phyloP scores from a whole-genome alignment of 2,329 filamentous ascomycete species.

The Ophiostoma australiae region DNA sequence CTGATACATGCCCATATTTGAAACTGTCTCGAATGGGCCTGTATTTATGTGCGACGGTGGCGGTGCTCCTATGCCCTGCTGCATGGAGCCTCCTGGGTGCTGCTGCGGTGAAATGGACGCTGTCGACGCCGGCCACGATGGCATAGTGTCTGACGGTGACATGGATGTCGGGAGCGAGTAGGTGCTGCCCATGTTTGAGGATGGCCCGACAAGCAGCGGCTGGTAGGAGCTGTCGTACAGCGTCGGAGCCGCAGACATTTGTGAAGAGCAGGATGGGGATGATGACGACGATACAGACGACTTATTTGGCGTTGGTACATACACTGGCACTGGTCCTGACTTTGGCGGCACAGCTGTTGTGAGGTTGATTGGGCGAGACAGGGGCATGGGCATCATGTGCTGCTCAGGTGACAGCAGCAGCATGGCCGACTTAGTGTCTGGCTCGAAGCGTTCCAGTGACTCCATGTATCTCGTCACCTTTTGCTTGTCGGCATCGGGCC shows the following conservation, averaged over 20 bases:
- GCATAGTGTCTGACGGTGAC: neutral
- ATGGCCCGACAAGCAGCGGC: neutral
- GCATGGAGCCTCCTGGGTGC: neutral
- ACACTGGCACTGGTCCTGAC: neutral
- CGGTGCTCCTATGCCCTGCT: neutral
- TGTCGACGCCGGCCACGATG: neutral
- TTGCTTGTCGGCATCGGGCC: neutral
- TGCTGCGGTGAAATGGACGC: constrained; percentile 8
- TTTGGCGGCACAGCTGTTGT: constrained; percentile 10
- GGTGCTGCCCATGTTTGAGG: neutral
- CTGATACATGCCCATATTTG: constrained; percentile 9
- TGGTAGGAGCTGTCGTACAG: neutral
- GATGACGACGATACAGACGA: neutral
- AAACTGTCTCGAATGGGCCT: constrained; percentile 6
- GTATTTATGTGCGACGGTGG: neutral
- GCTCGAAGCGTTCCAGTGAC: neutral
- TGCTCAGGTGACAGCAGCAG: neutral
- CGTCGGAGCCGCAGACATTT: neutral
- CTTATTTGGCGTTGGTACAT: neutral
- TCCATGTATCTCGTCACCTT: neutral
- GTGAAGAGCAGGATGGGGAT: neutral
- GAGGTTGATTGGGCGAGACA: neutral
- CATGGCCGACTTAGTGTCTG: neutral
- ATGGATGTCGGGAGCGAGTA: neutral
- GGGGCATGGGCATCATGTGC: constrained; percentile 15